Percentiles rank a stretch among this genome's conserved stretches.
phyloP scores from a whole-genome alignment of 106 monocot genomes.

The Chionographis japonica region DNA sequence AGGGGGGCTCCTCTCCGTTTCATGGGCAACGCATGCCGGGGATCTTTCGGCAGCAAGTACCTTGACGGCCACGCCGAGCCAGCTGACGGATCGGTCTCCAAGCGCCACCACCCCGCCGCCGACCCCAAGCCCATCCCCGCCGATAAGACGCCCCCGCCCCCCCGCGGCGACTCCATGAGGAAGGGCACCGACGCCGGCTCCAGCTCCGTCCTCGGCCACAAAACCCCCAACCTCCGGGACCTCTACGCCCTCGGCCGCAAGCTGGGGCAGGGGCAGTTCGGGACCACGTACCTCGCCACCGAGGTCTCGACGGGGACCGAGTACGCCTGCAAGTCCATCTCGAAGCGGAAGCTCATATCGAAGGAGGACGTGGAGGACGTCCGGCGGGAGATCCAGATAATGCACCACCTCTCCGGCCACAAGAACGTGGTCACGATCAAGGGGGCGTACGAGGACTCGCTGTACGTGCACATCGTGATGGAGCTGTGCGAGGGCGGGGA shows the following conservation, averaged over 20 bases:
- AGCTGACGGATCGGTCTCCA: background rate
- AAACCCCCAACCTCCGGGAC: conserved; percentile 41
- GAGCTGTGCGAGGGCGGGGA: conserved; percentile 64
- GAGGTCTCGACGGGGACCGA: conserved; percentile 48
- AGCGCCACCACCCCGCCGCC: background rate
- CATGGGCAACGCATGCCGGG: conserved; percentile 81
- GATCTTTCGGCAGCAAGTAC: conserved; percentile 25
- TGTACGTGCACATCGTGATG: conserved; percentile 65
- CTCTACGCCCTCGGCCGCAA: conserved; percentile 52
- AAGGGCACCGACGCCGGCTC: conserved; percentile 4
- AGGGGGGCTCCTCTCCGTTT: conserved; percentile 2
- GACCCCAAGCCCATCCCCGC: background rate
- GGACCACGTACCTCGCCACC: conserved; percentile 50
- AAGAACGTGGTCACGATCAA: conserved; percentile 53
- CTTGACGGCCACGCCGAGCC: background rate
- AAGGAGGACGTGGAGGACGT: conserved; percentile 67
- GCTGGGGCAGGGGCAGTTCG: conserved; percentile 74
- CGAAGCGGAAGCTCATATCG: conserved; percentile 55
- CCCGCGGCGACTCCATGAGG: background rate
- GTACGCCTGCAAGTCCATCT: conserved; percentile 70
- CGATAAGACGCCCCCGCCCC: background rate
- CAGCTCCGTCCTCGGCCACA: conserved; percentile 38
- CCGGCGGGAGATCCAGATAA: conserved; percentile 68
- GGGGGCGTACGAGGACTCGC: conserved; percentile 56
- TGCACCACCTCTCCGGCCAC: conserved; percentile 68